Evolutionary conservation across 2,329 filamentous ascomycete genomes (phyloP).

Genomic region (Colletotrichum tamarilloi): DNA sequence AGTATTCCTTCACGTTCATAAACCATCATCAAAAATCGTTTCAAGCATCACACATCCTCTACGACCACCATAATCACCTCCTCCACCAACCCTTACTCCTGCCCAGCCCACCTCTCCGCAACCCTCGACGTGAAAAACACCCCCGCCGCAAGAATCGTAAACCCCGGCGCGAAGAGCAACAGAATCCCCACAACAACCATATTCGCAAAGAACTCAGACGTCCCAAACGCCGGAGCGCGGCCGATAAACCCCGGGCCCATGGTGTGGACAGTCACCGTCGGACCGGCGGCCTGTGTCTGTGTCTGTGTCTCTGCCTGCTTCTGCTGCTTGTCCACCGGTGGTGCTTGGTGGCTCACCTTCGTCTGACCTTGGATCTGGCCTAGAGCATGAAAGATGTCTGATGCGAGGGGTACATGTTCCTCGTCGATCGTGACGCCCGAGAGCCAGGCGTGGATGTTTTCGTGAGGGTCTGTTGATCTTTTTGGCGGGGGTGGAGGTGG

Average conservation of each 20-base stretch:
- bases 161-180: conserved; percentile 28
- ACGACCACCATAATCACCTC: no score
- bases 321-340: background rate
- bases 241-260: conserved; percentile 26
- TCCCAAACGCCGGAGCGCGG: conserved; percentile 19
- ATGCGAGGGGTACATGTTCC: conserved; percentile 7
- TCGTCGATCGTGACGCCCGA: conserved; percentile 23
- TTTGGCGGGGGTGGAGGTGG: background rate
- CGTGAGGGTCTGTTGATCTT: background rate
- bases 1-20: background rate
- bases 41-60: background rate
- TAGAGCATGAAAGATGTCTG: conserved; percentile 13
- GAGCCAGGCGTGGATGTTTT: conserved; percentile 24
- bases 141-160: conserved; percentile 27
- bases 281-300: no score
- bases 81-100: background rate
- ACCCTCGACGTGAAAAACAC: conserved; percentile 29
- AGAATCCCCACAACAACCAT: conserved; percentile 23
- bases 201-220: conserved; percentile 29
- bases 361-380: background rate
- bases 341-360: background rate
- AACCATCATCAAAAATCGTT: conserved; percentile 6
- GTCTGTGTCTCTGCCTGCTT: background rate
- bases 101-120: conserved; percentile 24
- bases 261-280: conserved; percentile 21